These are phyloP conservation scores for Coelastrella sp. DNA, from an alignment of 139 green algal species.

Conservation along the genomic window DNA sequence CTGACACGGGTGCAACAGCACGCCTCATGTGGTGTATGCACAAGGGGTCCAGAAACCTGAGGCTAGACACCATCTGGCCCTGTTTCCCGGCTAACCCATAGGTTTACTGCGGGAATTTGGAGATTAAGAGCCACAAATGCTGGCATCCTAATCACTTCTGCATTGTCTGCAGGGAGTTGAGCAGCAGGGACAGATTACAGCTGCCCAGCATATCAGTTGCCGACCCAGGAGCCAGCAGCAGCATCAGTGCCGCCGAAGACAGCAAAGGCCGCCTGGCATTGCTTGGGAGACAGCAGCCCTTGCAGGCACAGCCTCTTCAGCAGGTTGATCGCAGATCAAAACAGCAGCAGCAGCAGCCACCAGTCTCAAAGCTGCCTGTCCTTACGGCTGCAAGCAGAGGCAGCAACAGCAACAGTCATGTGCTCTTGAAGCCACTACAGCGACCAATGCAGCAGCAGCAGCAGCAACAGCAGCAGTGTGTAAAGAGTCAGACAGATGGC, in stretches of 20 bases:
- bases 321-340: neutral
- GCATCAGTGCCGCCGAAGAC: neutral
- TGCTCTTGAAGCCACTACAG: neutral
- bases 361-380: neutral
- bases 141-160: neutral
- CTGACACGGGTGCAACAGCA: no score
- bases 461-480: neutral
- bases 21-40: no score
- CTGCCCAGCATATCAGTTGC: neutral
- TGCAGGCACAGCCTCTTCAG: neutral
- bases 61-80: no score
- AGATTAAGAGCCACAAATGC: neutral
- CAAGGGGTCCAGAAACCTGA: no score
- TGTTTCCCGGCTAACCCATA: neutral
- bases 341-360: constrained; percentile 23
- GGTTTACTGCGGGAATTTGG: no score
- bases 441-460: constrained; percentile 14
- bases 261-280: neutral
- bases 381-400: neutral
- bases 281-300: neutral
- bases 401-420: constrained; percentile 16
- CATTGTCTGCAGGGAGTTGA: neutral
- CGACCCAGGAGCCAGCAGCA: neutral
- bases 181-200: neutral
- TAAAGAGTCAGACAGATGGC: neutral